Percentiles rank a stretch among this genome's conserved stretches.
These are phyloP conservation scores for Alternaria sp. DNA, from an alignment of 2,329 filamentous ascomycete species.

Conservation along the genomic window DNA sequence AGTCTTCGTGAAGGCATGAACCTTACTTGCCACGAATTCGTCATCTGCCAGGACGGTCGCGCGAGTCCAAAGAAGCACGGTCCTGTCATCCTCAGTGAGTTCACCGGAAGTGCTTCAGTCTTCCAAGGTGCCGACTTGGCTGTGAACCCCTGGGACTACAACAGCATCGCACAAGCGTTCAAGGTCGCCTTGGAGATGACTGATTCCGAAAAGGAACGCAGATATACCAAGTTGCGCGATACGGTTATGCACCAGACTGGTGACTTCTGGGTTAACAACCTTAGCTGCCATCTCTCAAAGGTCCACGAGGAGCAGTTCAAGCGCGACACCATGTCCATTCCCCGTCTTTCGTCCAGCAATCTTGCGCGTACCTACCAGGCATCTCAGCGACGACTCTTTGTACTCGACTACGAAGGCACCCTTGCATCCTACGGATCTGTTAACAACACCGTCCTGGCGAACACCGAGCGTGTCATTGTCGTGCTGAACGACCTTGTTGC, in stretches of 20 bases:
- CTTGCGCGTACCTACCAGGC: conserved; percentile 71
- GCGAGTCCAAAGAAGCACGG: conserved; percentile 77
- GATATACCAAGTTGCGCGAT: conserved; percentile 76
- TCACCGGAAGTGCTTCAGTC: conserved; percentile 87
- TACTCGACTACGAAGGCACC: conserved; percentile 93
- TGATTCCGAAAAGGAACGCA: conserved; percentile 71
- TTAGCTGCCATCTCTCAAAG: conserved; percentile 72
- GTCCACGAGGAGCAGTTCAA: conserved; percentile 85
- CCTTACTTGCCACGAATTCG: conserved; percentile 89
- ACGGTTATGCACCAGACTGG: conserved; percentile 83
- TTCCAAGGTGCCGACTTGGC: conserved; percentile 81
- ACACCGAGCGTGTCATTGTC: conserved; percentile 83
- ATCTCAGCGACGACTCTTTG: conserved; percentile 76
- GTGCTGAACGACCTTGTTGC: conserved; percentile 80
- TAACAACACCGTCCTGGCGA: conserved; percentile 82
- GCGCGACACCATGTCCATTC: conserved; percentile 84
- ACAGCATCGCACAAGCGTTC: conserved; percentile 85
- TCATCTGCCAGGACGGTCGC: conserved; percentile 89
- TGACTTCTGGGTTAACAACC: conserved; percentile 81
- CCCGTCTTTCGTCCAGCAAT: conserved; percentile 74
- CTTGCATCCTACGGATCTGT: conserved; percentile 86
- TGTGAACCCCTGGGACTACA: conserved; percentile 96
- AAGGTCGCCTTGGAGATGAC: conserved; percentile 81
- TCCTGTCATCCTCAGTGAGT: conserved; percentile 90
- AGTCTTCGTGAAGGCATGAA: conserved; percentile 98